These are phyloP conservation scores for Penicillium psychrosexuale DNA, from an alignment of 2,329 filamentous ascomycete genomes.

Conservation along the genomic window DNA sequence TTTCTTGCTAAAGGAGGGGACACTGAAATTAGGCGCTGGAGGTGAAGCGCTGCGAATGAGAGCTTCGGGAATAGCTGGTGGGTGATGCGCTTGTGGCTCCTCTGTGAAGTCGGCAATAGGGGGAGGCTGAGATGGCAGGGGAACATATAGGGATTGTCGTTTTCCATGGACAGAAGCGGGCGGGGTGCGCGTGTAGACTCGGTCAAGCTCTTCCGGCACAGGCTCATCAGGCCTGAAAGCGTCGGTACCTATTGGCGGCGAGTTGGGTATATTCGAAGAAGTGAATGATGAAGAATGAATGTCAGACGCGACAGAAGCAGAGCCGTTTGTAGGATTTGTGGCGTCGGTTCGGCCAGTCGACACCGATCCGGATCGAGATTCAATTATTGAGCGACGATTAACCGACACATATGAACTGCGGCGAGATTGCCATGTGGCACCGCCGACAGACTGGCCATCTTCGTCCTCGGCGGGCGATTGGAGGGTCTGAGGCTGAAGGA, in stretches of 20 bases:
- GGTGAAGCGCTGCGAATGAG: slow-evolving; percentile 32
- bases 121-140: slow-evolving; percentile 3
- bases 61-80: slow-evolving; percentile 27
- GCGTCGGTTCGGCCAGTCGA: slow-evolving; percentile 29
- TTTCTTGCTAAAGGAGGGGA: slow-evolving; percentile 42
- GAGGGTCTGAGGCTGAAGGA: slow-evolving; percentile 28
- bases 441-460: slow-evolving; percentile 19
- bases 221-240: slow-evolving; percentile 15
- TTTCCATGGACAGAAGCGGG: slow-evolving; percentile 24
- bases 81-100: slow-evolving; percentile 15
- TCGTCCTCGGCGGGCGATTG: slow-evolving; percentile 27
- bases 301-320: slow-evolving; percentile 8
- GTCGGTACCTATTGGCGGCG: slow-evolving; percentile 14
- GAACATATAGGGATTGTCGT: slow-evolving; percentile 27
- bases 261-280: slow-evolving; percentile 15
- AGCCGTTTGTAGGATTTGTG: slow-evolving; percentile 13
- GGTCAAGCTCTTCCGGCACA: slow-evolving; percentile 12
- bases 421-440: slow-evolving; percentile 25
- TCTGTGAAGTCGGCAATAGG: slow-evolving; percentile 18
- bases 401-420: slow-evolving; percentile 30
- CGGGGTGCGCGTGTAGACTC: slow-evolving; percentile 17
- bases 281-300: slow-evolving; percentile 17
- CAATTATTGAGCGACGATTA: slow-evolving; percentile 30
- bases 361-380: slow-evolving; percentile 30
- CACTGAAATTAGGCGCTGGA: slow-evolving; percentile 42